Evolutionary conservation across 2,329 filamentous ascomycete genomes (phyloP), one percentile per base, ranked within the genome.

Genomic region (Stenocarpella maydis): DNA sequence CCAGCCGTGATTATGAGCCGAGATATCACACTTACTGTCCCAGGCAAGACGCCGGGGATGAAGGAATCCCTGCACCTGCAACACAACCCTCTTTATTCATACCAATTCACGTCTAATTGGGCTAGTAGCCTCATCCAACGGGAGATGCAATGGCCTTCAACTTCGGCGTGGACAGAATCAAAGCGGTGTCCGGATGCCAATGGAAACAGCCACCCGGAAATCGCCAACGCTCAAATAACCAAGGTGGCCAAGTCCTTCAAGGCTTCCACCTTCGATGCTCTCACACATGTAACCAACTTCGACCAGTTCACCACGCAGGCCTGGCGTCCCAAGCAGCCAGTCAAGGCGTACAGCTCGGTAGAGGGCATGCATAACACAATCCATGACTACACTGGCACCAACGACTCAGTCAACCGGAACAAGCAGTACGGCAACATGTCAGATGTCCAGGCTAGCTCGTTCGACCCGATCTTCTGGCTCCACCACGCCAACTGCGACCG

Each of bases 401-500:
- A 66, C 24, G 50, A 66, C 34, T 43, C 47, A 0, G 50, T 55
- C 24, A 17, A 34, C 21, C 24, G 17, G 43, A 65, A 49, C 45
- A 53, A 53, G 12, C 17, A 19, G 17, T 26, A 14, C 4, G 64
- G 64, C 2, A 66, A 66, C 39, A 66, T 66, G 64, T 43, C 64
- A 1, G 50, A 66, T 9, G 64, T 66, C 3, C 50, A 66, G 24
- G 50, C 64, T 21, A 66, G 64, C 37, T 55, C 64, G 24, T 66
- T 66, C 24, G 64, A 66, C 64, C 64, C 64, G 0, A 45, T 66
- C 37, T 66, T 66, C 50, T 66, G 64, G 64, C 64, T 66, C 17
- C 64, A 66, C 28, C 64, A 66, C 17, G 64, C 55, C 21, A 66
- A 66, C 64, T 66, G 64, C 64, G 64, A 66, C 52, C 49, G 64